Percentiles rank a stretch among this genome's conserved stretches.
These are phyloP conservation scores for Plantago coronopus DNA, from an alignment of 305 asterid species.

Conservation along the genomic window DNA sequence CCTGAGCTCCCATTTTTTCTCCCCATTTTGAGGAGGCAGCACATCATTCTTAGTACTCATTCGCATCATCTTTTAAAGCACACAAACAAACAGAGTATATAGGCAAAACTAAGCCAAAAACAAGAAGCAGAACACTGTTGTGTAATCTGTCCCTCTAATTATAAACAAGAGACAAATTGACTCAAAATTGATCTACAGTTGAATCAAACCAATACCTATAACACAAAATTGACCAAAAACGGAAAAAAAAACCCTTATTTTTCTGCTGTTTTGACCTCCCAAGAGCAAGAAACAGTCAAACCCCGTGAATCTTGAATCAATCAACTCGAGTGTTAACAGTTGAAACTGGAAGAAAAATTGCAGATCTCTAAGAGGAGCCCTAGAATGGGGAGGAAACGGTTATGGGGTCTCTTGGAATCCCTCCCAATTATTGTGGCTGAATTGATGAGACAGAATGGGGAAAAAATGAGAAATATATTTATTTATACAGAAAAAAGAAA, in stretches of 20 bases:
- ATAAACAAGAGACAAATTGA: not conserved
- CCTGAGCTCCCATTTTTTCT: constrained; percentile 68
- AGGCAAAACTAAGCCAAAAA: not conserved
- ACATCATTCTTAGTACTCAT: constrained; percentile 33
- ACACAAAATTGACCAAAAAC: not conserved
- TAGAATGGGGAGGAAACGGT: constrained; percentile 15
- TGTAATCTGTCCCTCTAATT: not conserved
- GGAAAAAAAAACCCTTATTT: not conserved
- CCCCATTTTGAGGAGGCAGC: constrained; percentile 29
- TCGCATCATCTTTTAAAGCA: not conserved
- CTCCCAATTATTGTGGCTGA: constrained; percentile 17
- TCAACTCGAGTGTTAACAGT: constrained; percentile 8
- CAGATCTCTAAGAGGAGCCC: constrained; percentile 34
- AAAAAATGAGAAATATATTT: not conserved
- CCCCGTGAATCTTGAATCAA: not conserved
- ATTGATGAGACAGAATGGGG: not conserved
- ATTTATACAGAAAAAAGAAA: not conserved
- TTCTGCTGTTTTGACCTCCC: too few relatives aligned
- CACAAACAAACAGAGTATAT: too few relatives aligned
- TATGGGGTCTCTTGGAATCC: constrained; percentile 29
- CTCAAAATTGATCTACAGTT: not conserved
- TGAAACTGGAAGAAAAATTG: constrained; percentile 8
- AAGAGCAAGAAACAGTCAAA: not conserved
- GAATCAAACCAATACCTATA: not conserved
- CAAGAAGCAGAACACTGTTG: not conserved